Evolutionary conservation across 2,329 filamentous ascomycete species (phyloP).

Genomic region (Curvularia sp.): DNA sequence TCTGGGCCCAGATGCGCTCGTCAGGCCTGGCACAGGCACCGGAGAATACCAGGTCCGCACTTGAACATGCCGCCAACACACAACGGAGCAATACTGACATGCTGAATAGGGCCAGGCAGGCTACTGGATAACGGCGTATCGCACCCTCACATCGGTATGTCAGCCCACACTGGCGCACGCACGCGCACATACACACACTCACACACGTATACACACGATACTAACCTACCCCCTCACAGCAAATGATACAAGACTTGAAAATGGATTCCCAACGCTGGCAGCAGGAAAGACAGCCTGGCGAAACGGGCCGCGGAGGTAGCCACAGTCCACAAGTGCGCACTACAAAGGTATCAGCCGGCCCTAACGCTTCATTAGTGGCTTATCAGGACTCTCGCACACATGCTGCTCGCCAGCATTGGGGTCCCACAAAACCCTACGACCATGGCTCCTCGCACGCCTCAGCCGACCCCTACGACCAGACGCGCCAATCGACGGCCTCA

Average conservation of each 20-base stretch:
- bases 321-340: conserved; percentile 49
- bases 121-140: conserved; percentile 61
- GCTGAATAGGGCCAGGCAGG: conserved; percentile 51
- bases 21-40: conserved; percentile 55
- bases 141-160: conserved; percentile 58
- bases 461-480: conserved; percentile 28
- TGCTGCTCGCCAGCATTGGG: conserved; percentile 52
- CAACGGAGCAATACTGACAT: conserved; percentile 10
- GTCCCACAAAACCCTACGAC: conserved; percentile 44
- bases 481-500: conserved; percentile 21
- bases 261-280: conserved; percentile 57
- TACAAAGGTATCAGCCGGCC: conserved; percentile 53
- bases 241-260: conserved; percentile 59
- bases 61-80: conserved; percentile 28
- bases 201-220: conserved; percentile 1
- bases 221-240: conserved; percentile 41
- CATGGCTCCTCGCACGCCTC: conserved; percentile 18
- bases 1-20: conserved; percentile 59
- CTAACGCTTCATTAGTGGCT: conserved; percentile 54
- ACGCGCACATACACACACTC: not conserved
- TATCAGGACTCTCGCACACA: conserved; percentile 54
- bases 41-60: conserved; percentile 54
- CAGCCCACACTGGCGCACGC: not conserved
- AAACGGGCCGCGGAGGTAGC: conserved; percentile 57
- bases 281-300: conserved; percentile 42